Conservation (phyloP, 108 stramenopile species). For the Cylindrotheca fusiformis region DNA sequence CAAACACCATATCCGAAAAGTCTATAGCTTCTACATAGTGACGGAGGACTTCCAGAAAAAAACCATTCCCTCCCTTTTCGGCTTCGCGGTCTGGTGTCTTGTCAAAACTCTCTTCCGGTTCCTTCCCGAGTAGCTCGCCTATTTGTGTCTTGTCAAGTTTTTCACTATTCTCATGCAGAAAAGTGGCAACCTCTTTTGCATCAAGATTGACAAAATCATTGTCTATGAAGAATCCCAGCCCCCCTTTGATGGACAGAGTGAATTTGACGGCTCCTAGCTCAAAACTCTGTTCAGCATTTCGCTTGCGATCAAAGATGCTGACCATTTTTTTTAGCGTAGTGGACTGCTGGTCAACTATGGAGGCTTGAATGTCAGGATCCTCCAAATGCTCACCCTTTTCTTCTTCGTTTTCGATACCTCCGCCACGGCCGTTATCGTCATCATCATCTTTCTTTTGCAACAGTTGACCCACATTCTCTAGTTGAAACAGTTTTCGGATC, state of each 20-base stretch:
- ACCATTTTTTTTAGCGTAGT: constrained; percentile 81
- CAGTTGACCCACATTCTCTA: constrained; percentile 19
- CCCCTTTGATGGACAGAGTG: constrained; percentile 82
- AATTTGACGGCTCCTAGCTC: constrained; percentile 90
- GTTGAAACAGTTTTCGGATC: constrained; percentile 35
- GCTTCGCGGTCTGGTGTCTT: constrained; percentile 55
- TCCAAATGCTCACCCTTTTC: constrained; percentile 58
- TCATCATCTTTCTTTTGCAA: constrained; percentile 19
- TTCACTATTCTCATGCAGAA: constrained; percentile 82
- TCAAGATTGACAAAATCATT: constrained; percentile 76
- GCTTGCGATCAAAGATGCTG: constrained; percentile 73
- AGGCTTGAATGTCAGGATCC: constrained; percentile 91
- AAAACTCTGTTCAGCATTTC: constrained; percentile 75
- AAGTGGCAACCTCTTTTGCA: constrained; percentile 85
- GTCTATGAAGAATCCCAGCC: constrained; percentile 78
- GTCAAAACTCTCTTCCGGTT: constrained; percentile 87
- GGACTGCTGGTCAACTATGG: constrained; percentile 87
- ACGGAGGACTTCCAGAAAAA: constrained; percentile 87
- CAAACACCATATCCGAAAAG: constrained; percentile 88
- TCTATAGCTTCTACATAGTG: constrained; percentile 89
- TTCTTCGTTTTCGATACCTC: constrained; percentile 90
- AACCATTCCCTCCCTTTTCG: constrained; percentile 82
- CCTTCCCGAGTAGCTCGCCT: constrained; percentile 95
- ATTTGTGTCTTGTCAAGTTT: constrained; percentile 95
- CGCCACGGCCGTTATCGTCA: constrained; percentile 24